Base-by-base conservation (phyloP, 2,329 filamentous ascomycete genomes). In the Monilinia fructigena region DNA sequence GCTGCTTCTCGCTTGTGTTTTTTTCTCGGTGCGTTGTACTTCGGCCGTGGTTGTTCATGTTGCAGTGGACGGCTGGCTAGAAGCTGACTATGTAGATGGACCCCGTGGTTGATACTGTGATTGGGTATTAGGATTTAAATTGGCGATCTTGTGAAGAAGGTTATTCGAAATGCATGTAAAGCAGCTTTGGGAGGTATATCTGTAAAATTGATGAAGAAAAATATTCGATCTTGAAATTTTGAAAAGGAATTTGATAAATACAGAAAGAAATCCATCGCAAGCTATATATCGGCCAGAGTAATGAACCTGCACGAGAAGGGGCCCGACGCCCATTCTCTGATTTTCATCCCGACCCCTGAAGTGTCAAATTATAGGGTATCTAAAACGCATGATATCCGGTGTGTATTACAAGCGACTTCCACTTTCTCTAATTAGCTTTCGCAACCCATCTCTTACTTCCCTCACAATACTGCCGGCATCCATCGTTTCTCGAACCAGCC, bases 401-500 rank as follows among this genome's bases (percentile, higher is more conserved):
- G 28, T 42, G 12, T 38, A 23, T 63, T 31, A 65, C 55, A 65
- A 60, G 31, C 35, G 63, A 53, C 63, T 65, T 60, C 35, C 56
- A 23, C 63, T 54, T 26, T 38, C 45, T 53, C 42, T 53, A 12
- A 65, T 50, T 35, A 65, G 31, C 20, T 60, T 65, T 20, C 52
- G 60, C 42, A 52, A 16, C 23, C 63, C 63, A 18, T 65, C 63
- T 7, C 55, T 47, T 4, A 66, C 58, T 14, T 66, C 64, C 11
- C 18, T 20, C 3, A 86, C 80, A 72, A 89, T 85, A 12, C 83
- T 80, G 16, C 74, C 78, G 3, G 84, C 86, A 20, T 77, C 73
- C 70, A 79, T 79, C 1, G 85, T 77, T 50, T 80, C 75, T 55
- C 76, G 82, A 2, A 88, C 79, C 68, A 89, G 77, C 0, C 87